Evolutionary conservation across 2,329 filamentous ascomycete species (phyloP), one percentile per base, ranked within the genome.

Genomic region (Zasmidium citrigriseum): DNA sequence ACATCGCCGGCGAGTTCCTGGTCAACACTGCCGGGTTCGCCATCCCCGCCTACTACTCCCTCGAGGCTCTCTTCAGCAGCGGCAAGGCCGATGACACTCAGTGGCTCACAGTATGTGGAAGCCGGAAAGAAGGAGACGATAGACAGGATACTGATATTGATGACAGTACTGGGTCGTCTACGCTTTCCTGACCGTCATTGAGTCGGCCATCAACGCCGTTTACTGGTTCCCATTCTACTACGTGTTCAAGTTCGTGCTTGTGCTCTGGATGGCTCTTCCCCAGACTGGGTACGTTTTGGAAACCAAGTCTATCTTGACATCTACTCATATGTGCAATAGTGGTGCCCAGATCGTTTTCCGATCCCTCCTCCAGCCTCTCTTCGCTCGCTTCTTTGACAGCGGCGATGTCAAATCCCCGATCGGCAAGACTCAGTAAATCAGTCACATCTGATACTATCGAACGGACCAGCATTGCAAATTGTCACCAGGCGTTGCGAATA

Each of bases 201-300:
- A 96, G 84, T 92, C 89, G 77, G 83, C 89, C 62, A 79, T 96
- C 72, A 92, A 84, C 78, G 89, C 91, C 64, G 89, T 93, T 64
- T 95, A 95, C 85, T 96, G 90, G 90, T 91, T 96, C 83, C 78
- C 95, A 74, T 99, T 99, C 83, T 99, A 99, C 89, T 99, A 91
- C 81, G 93, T 93, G 75, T 98, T 99, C 89, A 99, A 99, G 86
- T 97, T 99, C 75, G 82, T 96, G 74, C 89, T 98, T 77, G 85
- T 98, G 71, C 88, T 99, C 76, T 99, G 95, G 95, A 92, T 99
- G 81, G 88, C 93, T 70, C 91, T 99, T 72, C 95, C 95, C 77
- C 85, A 90, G 78, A 97, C 96, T 83, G 83, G 83, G 93, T 97
- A 88, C 75, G 89, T 81, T 46, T 44, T 27, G 18, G 22, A 44